phyloP scores from a whole-genome alignment of 495 filamentous ascomycete genomes.

The Penicillium maclennaniae region DNA sequence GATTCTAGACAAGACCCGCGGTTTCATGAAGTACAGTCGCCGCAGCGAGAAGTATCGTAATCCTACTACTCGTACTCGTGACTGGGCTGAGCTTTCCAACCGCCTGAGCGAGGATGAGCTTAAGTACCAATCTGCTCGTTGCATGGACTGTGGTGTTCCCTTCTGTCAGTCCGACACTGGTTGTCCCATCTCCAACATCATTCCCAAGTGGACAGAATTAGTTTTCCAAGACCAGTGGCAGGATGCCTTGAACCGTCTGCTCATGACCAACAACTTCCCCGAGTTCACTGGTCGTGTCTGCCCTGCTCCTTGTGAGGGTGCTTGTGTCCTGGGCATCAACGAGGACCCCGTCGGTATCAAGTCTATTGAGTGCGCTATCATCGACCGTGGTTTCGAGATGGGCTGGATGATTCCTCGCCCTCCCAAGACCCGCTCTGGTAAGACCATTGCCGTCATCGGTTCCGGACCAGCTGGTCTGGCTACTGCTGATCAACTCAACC shows the following conservation, averaged over 20 bases:
- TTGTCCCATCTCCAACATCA: constrained; percentile 98
- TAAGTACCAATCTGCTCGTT: constrained; percentile 97
- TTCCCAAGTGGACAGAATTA: constrained; percentile 98
- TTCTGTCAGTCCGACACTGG: constrained; percentile 98
- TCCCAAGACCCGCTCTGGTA: constrained; percentile 79
- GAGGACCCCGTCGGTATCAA: constrained; percentile 99
- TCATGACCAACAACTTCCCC: constrained; percentile 99
- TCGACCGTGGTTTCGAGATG: constrained; percentile 98
- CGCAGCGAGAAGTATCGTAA: constrained; percentile 93
- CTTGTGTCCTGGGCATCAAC: constrained; percentile 97
- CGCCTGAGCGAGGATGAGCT: constrained; percentile 94
- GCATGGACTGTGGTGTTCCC: constrained; percentile 99
- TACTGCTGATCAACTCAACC: constrained; percentile 92
- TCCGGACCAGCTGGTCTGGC: constrained; percentile 94
- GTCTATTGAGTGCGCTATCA: constrained; percentile 98
- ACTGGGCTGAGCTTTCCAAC: constrained; percentile 91
- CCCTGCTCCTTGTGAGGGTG: constrained; percentile 95
- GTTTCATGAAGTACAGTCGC: constrained; percentile 98
- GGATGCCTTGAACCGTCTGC: constrained; percentile 88
- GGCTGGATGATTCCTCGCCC: constrained; percentile 94
- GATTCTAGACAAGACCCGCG: constrained; percentile 94
- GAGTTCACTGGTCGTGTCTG: constrained; percentile 99
- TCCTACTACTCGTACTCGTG: constrained; percentile 79
- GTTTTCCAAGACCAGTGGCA: constrained; percentile 93
- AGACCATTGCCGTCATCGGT: constrained; percentile 88